Conservation (phyloP, 192 early-diverging fungal species). For the Rhizophagus clarus region DNA sequence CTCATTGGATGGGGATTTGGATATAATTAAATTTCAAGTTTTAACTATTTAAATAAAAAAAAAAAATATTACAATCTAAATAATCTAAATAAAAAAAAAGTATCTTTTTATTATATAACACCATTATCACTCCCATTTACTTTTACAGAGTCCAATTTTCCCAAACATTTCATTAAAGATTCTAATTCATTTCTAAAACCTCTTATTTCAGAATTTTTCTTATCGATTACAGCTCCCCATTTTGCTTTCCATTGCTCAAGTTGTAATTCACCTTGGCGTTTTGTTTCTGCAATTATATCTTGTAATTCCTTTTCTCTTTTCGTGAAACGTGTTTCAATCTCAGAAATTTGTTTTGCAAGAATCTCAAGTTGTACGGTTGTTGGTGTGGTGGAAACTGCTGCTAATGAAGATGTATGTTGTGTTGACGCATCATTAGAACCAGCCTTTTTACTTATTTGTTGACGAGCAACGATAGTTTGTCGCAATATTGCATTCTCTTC, state of each 20-base stretch:
- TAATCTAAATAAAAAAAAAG: neutral
- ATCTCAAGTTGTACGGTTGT: slow-evolving; percentile 2
- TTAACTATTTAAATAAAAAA: too few relatives aligned
- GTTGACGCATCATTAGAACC: neutral
- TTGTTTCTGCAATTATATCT: slow-evolving; percentile 10
- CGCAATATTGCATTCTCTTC: slow-evolving; percentile 18
- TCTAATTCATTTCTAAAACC: slow-evolving; percentile 18
- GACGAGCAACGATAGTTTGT: slow-evolving; percentile 5
- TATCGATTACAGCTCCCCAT: slow-evolving; percentile 2
- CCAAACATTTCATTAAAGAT: slow-evolving; percentile 5
- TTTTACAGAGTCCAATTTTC: neutral
- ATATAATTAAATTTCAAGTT: too few relatives aligned
- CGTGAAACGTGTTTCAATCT: slow-evolving; percentile 7
- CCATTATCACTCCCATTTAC: neutral
- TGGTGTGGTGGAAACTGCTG: neutral
- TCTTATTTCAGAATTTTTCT: slow-evolving; percentile 14
- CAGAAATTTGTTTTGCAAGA: slow-evolving; percentile 10
- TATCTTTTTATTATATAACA: neutral
- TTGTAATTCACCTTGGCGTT: slow-evolving; percentile 13
- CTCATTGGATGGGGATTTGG: too few relatives aligned
- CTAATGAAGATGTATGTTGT: neutral
- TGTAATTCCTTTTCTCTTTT: slow-evolving; percentile 29
- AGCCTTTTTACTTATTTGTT: neutral
- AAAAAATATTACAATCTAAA: too few relatives aligned
- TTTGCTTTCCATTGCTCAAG: slow-evolving; percentile 7